A percentile compares a stretch with the other conserved stretches of the same genome.
Conservation (phyloP, 1,139 yeast species). For the Debaryomyces coudertii region DNA sequence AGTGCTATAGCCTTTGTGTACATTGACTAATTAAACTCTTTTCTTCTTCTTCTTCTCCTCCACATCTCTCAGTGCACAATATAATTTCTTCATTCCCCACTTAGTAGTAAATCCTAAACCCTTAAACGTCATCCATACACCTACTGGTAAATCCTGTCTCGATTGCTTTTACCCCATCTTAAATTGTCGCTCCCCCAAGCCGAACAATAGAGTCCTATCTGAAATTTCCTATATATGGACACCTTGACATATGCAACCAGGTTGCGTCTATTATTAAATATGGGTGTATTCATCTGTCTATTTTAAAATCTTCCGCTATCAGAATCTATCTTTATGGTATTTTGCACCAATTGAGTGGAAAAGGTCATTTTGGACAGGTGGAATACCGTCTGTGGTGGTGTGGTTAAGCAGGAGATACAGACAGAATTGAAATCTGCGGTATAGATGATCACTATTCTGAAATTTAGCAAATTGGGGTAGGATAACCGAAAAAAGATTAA, state of each 20-base stretch:
- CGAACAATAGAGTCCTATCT: neutral
- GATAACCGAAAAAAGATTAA: neutral
- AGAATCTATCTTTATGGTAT: neutral
- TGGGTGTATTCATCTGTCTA: neutral
- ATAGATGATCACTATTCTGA: neutral
- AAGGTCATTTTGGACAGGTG: neutral
- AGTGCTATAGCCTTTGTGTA: too few species aligned
- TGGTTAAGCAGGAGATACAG: neutral
- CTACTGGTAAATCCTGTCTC: too few species aligned
- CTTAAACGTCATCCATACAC: too few species aligned
- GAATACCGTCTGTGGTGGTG: neutral
- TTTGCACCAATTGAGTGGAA: neutral
- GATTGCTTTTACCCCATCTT: too few species aligned
- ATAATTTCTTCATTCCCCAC: too few species aligned
- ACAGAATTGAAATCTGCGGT: too few species aligned
- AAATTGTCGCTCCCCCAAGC: too few species aligned
- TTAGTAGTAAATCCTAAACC: too few species aligned
- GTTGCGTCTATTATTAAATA: neutral
- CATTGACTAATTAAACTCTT: too few species aligned
- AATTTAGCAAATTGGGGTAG: neutral
- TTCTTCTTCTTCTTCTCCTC: too few species aligned
- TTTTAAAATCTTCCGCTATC: neutral
- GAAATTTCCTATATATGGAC: neutral
- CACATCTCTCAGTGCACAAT: too few species aligned
- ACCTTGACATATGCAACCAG: neutral